Base-by-base conservation (phyloP, 176 grass and related monocot species). In the Oryza officinalis region DNA sequence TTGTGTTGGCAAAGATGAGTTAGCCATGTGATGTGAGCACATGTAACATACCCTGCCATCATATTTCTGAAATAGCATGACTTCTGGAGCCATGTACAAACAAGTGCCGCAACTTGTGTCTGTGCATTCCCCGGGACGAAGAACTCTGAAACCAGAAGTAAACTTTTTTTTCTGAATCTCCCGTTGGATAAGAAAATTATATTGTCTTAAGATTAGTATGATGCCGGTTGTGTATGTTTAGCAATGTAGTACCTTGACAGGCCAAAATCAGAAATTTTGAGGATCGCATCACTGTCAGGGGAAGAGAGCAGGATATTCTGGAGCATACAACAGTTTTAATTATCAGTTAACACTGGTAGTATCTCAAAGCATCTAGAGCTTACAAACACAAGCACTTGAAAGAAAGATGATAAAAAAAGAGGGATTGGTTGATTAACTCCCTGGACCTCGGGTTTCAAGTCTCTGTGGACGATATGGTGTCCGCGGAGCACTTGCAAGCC, bases 1-100 rank as follows among this genome's bases (percentile, higher is more conserved):
- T 76, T 0, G 4, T n/a, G 38, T 64, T 28, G 40, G n/a, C 0
- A 64, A 20, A 64, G 44, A 43, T 30, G 37, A 30, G 22, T 20
- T 52, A 6, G 14, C 27, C 13, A 45, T 12, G 35, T 4, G 18
- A 45, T 17, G 37, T 5, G 20, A 76, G 18, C 40, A 20, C 54
- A 40, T 3, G 10, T 2, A 37, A n/a, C 22, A 10, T 67, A 89
- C 92, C 76, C 86, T 91, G 4, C 74, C 72, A 49, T 91, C 66
- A 47, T 91, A 94, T 77, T 91, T 89, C 33, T 94, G 83, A 72
- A 91, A 94, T 2, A 91, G 66, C 92, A 94, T 89, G 1, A 91
- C 86, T 87, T 94, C 92, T n/a, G 92, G 92, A 70, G 92, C 92
- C 88, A 94, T 94, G 83, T 94, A 94, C 46, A 87, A 75, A 60